These are phyloP conservation scores for Westerdykella sp. DNA, from an alignment of 2,329 filamentous ascomycete genomes.

Conservation along the genomic window DNA sequence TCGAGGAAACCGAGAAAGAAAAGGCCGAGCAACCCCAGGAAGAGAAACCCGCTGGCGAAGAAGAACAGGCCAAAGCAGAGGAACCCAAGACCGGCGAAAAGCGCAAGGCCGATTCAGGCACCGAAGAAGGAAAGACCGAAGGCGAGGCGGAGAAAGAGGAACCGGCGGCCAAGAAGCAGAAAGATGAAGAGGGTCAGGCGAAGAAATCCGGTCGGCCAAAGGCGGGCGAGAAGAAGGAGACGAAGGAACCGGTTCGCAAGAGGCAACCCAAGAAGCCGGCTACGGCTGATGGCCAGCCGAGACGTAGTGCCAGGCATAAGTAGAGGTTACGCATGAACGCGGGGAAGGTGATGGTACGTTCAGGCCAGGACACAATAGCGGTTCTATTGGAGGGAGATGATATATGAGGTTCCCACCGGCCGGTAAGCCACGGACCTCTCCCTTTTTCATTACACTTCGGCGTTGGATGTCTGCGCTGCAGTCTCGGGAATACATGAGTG, in stretches of 20 bases:
- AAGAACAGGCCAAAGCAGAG: slow-evolving; percentile 19
- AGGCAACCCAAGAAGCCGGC: slow-evolving; percentile 45
- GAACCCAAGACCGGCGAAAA: slow-evolving; percentile 20
- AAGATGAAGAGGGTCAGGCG: slow-evolving; percentile 21
- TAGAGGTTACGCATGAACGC: background rate
- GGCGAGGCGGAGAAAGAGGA: slow-evolving; percentile 22
- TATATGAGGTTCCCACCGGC: too few relatives aligned
- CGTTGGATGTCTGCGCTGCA: too few relatives aligned
- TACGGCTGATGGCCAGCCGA: slow-evolving; percentile 44
- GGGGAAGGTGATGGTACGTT: too few relatives aligned
- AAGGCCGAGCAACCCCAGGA: slow-evolving; percentile 28
- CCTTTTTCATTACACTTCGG: too few relatives aligned
- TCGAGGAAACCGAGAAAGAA: slow-evolving; percentile 18
- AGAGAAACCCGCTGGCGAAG: slow-evolving; percentile 16
- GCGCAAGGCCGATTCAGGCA: slow-evolving; percentile 13
- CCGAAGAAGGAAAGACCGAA: slow-evolving; percentile 21
- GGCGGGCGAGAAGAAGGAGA: slow-evolving; percentile 35
- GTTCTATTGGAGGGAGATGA: too few relatives aligned
- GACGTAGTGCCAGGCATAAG: slow-evolving; percentile 42
- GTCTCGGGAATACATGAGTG: too few relatives aligned
- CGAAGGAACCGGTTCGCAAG: slow-evolving; percentile 40
- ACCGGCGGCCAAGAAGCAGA: slow-evolving; percentile 26
- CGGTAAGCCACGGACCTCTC: too few relatives aligned
- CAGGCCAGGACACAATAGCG: too few relatives aligned
- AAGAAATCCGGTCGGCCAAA: too few relatives aligned